A percentile compares a stretch with the other conserved stretches of the same genome.
Evolutionary conservation across 768 basidiomycete species (phyloP).

Genomic region (Collybia nuda): DNA sequence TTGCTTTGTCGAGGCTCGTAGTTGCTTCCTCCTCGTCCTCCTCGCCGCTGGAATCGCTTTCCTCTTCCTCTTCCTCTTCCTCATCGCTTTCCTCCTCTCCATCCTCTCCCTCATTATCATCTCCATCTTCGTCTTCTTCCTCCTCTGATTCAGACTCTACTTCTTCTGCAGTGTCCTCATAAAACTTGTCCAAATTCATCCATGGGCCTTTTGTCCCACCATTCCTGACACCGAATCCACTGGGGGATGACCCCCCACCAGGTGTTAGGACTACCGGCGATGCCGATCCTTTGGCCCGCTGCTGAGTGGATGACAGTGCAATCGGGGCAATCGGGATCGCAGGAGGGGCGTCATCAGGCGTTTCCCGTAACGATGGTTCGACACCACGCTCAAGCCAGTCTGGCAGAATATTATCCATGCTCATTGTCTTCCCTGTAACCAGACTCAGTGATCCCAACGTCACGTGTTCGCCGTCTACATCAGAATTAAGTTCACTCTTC

Average conservation of each 20-base stretch:
- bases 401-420: conserved; percentile 55
- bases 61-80: conserved; percentile 20
- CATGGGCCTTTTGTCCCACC: conserved; percentile 40
- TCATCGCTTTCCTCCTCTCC: conserved; percentile 30
- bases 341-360: conserved; percentile 49
- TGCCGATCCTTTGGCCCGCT: conserved; percentile 23
- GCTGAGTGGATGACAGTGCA: conserved; percentile 38
- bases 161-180: conserved; percentile 46
- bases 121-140: conserved; percentile 28
- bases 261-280: conserved; percentile 62
- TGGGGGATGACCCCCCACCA: conserved; percentile 42
- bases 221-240: conserved; percentile 31
- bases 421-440: conserved; percentile 55
- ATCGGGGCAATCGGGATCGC: conserved; percentile 27
- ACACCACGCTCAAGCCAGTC: conserved; percentile 91
- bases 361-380: conserved; percentile 72
- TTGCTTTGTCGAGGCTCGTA: neutral
- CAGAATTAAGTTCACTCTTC: neutral
- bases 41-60: conserved; percentile 15
- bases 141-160: conserved; percentile 23
- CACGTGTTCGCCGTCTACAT: conserved; percentile 34
- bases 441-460: conserved; percentile 68
- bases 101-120: conserved; percentile 23
- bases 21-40: conserved; percentile 13
- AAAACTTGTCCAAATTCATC: conserved; percentile 76